Evolutionary conservation across 2,329 filamentous ascomycete genomes (phyloP), one percentile per base, ranked within the genome.

Genomic region (Epichloe scottii): DNA sequence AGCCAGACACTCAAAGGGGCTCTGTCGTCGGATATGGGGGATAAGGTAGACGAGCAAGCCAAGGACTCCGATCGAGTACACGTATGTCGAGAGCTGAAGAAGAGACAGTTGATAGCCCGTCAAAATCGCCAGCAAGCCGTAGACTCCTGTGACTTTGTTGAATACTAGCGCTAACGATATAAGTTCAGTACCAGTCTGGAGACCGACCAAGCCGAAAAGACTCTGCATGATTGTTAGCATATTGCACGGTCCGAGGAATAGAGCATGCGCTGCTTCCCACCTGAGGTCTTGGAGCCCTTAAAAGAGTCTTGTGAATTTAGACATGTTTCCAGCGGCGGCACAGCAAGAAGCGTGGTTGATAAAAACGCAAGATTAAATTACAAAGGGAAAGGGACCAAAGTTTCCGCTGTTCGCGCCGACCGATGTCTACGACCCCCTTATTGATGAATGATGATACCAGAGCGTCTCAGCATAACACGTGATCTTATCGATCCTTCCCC

Each of bases 121-220:
- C 57, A 95, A 74, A 58, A 95, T 79, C 53, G 90, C 89, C 58
- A 96, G 83, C 42, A 96, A 76, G 57, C 90, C 90, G 68, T 95
- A 96, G 58, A 95, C 75, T 52, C 89, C 90, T 47, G 88, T 91
- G 58, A 90, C 80, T 69, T 95, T 95, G 76, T 96, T 96, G 71
- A 96, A 84, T 51, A 94, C 76, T 56, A 95, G 79, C 11, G 86
- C 82, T 55, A 93, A 76, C 4, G 86, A 83, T 61, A 95, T 89
- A 61, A 96, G 78, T 59, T 93, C 88, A 45, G 87, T 84, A 58
- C 88, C 90, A 35, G 87, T 91, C 60, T 88, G 86, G 50, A 96
- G 81, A 63, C 86, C 87, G 73, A 95, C 85, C 62, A 89, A 74
- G 64, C 87, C 88, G 57, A 95, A 79, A 66, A 95, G 91, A 45